phyloP scores from a whole-genome alignment of 148 eudicot genomes.

The Chenopodium quinoa region DNA sequence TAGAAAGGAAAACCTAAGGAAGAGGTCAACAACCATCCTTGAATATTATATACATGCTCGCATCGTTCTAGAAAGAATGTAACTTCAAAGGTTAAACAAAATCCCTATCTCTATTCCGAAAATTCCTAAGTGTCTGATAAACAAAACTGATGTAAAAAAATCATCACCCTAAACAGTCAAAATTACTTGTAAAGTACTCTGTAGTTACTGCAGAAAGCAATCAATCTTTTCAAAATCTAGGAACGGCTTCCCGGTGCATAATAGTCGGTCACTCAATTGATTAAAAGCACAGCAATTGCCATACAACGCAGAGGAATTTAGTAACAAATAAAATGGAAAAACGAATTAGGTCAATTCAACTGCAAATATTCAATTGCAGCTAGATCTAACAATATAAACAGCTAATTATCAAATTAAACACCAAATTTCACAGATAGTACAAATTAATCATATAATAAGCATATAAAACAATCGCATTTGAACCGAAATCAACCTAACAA shows the following conservation, averaged over 20 bases:
- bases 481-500: background rate
- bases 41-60: background rate
- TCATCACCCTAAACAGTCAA: background rate
- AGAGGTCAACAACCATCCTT: background rate
- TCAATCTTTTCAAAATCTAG: background rate
- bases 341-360: background rate
- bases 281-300: background rate
- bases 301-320: slow-evolving; percentile 2
- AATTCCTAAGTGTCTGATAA: background rate
- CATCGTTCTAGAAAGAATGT: background rate
- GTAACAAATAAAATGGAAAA: background rate
- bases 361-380: background rate
- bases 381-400: slow-evolving; percentile 21
- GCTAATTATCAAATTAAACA: slow-evolving; percentile 8
- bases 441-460: background rate
- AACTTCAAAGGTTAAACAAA: background rate
- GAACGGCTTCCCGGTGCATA: background rate
- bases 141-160: background rate
- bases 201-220: background rate
- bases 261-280: background rate
- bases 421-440: background rate
- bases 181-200: background rate
- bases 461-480: slow-evolving; percentile 9
- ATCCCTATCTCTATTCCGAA: background rate
- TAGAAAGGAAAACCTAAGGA: background rate